These are phyloP conservation scores for Atalantia buxifolia DNA, from an alignment of 345 rosid genomes.

Conservation along the genomic window DNA sequence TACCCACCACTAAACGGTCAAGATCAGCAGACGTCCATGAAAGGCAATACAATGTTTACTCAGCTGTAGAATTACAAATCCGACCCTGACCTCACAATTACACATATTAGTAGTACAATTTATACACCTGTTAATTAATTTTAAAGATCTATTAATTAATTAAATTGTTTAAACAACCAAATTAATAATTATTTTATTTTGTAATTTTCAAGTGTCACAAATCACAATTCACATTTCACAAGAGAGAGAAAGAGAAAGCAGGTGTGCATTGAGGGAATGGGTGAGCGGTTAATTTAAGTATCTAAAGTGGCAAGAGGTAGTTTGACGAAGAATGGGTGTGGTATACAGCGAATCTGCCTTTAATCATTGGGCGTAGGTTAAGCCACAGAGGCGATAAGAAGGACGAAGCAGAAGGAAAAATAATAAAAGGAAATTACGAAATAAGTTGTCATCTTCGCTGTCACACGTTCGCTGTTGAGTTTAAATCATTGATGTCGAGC, in stretches of 20 bases:
- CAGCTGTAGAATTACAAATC: neutral
- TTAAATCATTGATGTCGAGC: constrained; percentile 84
- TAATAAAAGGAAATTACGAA: constrained; percentile 9
- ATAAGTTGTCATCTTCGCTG: neutral
- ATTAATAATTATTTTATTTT: too few species aligned
- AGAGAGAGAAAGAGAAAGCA: neutral
- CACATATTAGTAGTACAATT: neutral
- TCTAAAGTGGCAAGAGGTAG: constrained; percentile 39
- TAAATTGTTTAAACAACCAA: too few species aligned
- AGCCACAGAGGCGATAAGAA: constrained; percentile 22
- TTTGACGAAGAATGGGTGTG: constrained; percentile 62
- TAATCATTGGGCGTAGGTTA: constrained; percentile 46
- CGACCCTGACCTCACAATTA: neutral
- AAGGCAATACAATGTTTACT: neutral
- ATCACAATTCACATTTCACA: neutral
- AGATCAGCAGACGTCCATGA: neutral
- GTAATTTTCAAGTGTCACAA: too few species aligned
- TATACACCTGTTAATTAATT: too few species aligned
- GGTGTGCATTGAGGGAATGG: constrained; percentile 39
- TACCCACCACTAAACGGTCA: neutral
- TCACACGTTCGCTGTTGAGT: constrained; percentile 35
- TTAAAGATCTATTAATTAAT: too few species aligned
- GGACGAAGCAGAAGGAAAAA: constrained; percentile 5
- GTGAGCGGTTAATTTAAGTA: constrained; percentile 49
- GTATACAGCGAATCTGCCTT: constrained; percentile 64